Base-by-base conservation (phyloP, 2,329 filamentous ascomycete genomes). In the Paecilomyces variotii region DNA sequence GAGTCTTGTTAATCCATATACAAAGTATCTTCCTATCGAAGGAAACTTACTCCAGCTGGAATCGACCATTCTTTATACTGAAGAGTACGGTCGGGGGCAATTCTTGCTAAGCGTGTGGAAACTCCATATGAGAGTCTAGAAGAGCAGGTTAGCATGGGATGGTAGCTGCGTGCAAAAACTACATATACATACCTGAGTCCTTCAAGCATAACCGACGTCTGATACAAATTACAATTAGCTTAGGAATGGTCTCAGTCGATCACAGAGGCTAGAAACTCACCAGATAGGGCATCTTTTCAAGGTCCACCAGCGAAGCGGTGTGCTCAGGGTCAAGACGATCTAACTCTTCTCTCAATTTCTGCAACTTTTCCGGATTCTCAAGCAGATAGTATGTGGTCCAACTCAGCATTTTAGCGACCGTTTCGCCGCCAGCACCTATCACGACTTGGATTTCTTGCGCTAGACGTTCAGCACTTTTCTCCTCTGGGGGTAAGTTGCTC, bases 381-480 rank as follows among this genome's bases (percentile, higher is more conserved):
- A 64, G 56, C 12, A 68, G 53, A 24, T 68, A 63, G 32, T 65
- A 68, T 4, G 61, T 39, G 24, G 61, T 62, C 25, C 60, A 61
- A 11, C 58, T 61, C 55, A 71, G 60, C 0, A 66, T 61, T 53
- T 65, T 63, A 6, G 71, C 68, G 0, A 71, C 75, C 0, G 72
- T 75, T 28, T 72, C 70, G 2, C 66, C 59, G 0, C 73, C 72
- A 3, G 73, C 72, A 19, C 64, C 60, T 1, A 71, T 60, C 4
- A 74, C 55, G 2, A 68, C 58, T 53, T 67, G 61, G 25, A 66
- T 67, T 49, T 76, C 73, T 27, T 72, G 68, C 19, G 61, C 63
- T 25, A 76, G 57, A 3, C 72, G 65, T 7, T 63, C 57, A 4
- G 65, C 65, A 0, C 70, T 66, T 59, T 78, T 78, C 57, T 76